Conservation (phyloP, 2,329 filamentous ascomycete genomes). For the Sclerotinia glacialis region DNA sequence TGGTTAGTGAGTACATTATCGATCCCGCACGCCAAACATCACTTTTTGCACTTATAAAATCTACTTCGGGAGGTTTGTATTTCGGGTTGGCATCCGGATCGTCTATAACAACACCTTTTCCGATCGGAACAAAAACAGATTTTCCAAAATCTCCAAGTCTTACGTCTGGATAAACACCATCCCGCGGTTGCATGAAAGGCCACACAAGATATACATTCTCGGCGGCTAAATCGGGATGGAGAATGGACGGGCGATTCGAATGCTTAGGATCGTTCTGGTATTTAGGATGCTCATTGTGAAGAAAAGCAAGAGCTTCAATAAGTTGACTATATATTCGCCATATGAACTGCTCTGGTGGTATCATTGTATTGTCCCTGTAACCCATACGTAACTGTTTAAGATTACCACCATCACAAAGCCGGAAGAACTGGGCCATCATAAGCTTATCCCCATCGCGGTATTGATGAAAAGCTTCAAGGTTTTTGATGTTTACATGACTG, state of each 20-base stretch:
- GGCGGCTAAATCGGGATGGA: background rate
- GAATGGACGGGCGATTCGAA: background rate
- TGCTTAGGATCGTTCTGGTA: conserved; percentile 8
- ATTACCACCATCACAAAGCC: conserved; percentile 7
- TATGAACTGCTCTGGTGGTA: conserved; percentile 1
- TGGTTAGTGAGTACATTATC: background rate
- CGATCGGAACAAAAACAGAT: background rate
- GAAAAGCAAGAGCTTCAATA: conserved; percentile 11
- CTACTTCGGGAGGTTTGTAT: background rate
- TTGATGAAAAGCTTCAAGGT: conserved; percentile 13
- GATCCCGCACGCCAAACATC: conserved; percentile 13
- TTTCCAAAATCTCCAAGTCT: background rate
- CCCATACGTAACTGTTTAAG: background rate
- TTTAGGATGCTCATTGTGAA: conserved; percentile 17
- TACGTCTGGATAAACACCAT: background rate
- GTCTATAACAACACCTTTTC: background rate
- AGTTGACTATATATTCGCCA: conserved; percentile 3
- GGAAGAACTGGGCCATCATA: conserved; percentile 5
- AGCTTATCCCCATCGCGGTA: background rate
- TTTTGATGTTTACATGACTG: background rate
- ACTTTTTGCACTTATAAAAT: conserved; percentile 1
- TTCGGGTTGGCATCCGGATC: background rate
- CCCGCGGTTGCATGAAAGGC: background rate
- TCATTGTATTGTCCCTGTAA: accelerated
- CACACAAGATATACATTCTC: conserved; percentile 9